A percentile compares a stretch with the other conserved stretches of the same genome.
These are phyloP conservation scores for Neurospora pannonica DNA, from an alignment of 495 filamentous ascomycete genomes.

Conservation along the genomic window DNA sequence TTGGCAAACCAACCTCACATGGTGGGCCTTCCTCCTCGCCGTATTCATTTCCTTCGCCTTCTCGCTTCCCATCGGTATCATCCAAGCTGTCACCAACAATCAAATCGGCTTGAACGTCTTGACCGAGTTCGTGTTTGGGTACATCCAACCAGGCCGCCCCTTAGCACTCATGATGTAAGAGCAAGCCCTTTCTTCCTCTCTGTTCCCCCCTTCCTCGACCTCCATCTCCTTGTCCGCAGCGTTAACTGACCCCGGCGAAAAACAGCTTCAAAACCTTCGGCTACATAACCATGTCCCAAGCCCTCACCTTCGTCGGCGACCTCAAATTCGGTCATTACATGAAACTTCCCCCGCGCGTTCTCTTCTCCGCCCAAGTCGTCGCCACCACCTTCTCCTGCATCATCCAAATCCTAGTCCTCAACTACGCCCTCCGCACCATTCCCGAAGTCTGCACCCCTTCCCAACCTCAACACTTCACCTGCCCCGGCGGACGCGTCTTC, in stretches of 20 bases:
- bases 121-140: conserved; percentile 64
- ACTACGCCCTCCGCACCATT: conserved; percentile 55
- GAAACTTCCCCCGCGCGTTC: conserved; percentile 56
- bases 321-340: conserved; percentile 61
- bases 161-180: conserved; percentile 55
- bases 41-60: conserved; percentile 48
- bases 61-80: conserved; percentile 47
- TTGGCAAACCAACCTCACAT: conserved; percentile 56
- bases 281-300: conserved; percentile 57
- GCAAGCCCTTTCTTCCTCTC: not conserved
- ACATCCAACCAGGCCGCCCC: conserved; percentile 56
- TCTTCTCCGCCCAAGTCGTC: conserved; percentile 60
- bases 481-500: conserved; percentile 58
- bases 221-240: not conserved
- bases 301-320: conserved; percentile 44
- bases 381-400: conserved; percentile 58
- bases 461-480: conserved; percentile 56
- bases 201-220: not conserved
- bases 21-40: conserved; percentile 60
- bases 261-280: conserved; percentile 62
- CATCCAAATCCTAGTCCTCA: conserved; percentile 55
- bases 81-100: conserved; percentile 59
- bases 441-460: conserved; percentile 50
- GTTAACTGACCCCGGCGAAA: too few species aligned
- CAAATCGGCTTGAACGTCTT: conserved; percentile 59